Evolutionary conservation across 768 basidiomycete genomes (phyloP), one percentile per base, ranked within the genome.

Genomic region (Tephrocybe sp.): DNA sequence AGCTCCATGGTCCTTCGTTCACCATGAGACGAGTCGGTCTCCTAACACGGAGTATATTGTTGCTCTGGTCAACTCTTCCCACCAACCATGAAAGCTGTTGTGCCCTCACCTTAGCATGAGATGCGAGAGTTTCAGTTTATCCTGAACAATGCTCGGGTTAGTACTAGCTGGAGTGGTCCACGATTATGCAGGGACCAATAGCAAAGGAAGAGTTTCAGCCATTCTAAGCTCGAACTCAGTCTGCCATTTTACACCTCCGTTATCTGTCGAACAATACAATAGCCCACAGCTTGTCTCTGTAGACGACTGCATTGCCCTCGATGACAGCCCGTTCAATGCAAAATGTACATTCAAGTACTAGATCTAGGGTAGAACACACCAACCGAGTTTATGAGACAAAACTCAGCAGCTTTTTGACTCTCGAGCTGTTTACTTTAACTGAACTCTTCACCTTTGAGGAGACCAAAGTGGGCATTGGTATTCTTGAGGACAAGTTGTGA

Each of bases 401-500:
- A 2, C 80, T 86, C 9, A 90, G 79, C 50, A 79, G 73, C 57
- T 98, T 98, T 67, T n/a, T n/a, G n/a, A n/a, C n/a, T n/a, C n/a
- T n/a, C n/a, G 97, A 98, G 71, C 62, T 94, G 17, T 76, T 95
- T 53, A 92, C 95, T 0, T 76, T 90, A 50, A 86, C 85, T 0
- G 95, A 94, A 0, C 79, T 95, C 30, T 66, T 75, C 36, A 67
- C 91, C 39, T 93, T 99, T 61, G 86, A 94, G 62, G 68, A 69
- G 7, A 72, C 71, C 2, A 57, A 69, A n/a, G 76, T 95, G 5
- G 95, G 98, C 58, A 61, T 98, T 33, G 87, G 85, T 18, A 82
- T 98, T 9, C 68, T 97, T 38, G 96, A 99, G 70, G 95, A 93
- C 9, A 96, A 97, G 0, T 86, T 99, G 88, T 97, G 97, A 0